These are phyloP conservation scores for Hymenoscyphus salicellus DNA, from an alignment of 2,329 filamentous ascomycete species.

Conservation along the genomic window DNA sequence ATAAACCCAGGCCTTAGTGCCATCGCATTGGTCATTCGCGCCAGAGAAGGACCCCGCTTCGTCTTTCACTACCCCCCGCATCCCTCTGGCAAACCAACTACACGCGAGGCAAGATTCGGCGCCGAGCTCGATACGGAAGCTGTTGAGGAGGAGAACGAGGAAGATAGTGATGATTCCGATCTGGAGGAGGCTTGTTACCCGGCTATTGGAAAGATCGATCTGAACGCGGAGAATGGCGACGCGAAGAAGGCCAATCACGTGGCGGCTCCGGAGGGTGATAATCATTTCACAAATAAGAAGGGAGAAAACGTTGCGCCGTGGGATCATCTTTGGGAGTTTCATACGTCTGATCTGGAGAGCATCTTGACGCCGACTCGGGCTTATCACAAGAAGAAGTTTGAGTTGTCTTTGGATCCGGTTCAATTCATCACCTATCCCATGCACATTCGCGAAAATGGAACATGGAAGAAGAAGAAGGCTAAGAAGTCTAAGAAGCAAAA, in stretches of 20 bases:
- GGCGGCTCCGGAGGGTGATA: conserved; percentile 27
- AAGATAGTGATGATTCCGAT: conserved; percentile 40
- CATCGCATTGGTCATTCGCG: conserved; percentile 44
- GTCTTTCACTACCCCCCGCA: conserved; percentile 83
- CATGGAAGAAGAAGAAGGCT: conserved; percentile 63
- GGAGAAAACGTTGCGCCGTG: conserved; percentile 61
- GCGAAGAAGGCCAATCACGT: conserved; percentile 26
- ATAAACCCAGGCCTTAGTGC: conserved; percentile 49
- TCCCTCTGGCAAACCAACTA: conserved; percentile 40
- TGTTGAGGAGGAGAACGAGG: conserved; percentile 18
- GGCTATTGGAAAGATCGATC: conserved; percentile 23
- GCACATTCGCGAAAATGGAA: conserved; percentile 74
- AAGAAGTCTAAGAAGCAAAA: conserved; percentile 38
- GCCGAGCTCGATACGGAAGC: conserved; percentile 35
- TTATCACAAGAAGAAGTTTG: conserved; percentile 79
- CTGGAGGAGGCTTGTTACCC: conserved; percentile 48
- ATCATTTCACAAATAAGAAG: conserved; percentile 52
- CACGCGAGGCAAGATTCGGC: conserved; percentile 29
- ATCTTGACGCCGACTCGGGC: conserved; percentile 72
- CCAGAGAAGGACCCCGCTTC: conserved; percentile 74
- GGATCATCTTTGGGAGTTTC: conserved; percentile 72
- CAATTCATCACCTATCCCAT: conserved; percentile 81
- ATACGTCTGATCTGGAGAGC: conserved; percentile 74
- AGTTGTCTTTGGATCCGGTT: conserved; percentile 75
- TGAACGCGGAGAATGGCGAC: conserved; percentile 22